Evolutionary conservation across 306 rosid species (phyloP).

Genomic region (Ormosia emarginata): DNA sequence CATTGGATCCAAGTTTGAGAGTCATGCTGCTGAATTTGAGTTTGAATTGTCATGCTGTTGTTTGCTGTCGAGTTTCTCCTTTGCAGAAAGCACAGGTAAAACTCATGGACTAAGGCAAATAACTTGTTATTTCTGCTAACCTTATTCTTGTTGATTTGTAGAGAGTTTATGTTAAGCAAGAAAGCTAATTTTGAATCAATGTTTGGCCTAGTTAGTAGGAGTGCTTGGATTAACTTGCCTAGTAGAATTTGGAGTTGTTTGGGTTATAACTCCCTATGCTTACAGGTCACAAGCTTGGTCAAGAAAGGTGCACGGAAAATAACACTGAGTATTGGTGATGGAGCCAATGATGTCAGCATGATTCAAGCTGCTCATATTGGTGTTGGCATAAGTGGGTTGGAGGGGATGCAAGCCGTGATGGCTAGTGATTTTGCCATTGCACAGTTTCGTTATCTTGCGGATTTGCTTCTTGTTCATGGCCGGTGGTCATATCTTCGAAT

Average conservation of each 20-base stretch:
- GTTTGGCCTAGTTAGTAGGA: not conserved
- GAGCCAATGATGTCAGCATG: slow-evolving; percentile 99
- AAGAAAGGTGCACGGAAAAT: slow-evolving; percentile 87
- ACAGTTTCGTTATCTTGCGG: slow-evolving; percentile 87
- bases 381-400: slow-evolving; percentile 93
- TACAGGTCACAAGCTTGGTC: slow-evolving; percentile 90
- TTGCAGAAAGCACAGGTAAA: slow-evolving; percentile 96
- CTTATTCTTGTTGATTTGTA: not conserved
- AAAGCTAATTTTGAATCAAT: slow-evolving; percentile 9
- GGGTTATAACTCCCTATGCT: slow-evolving; percentile 10
- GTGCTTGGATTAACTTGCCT: not conserved
- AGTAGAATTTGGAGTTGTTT: not conserved
- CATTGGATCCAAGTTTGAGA: slow-evolving; percentile 84
- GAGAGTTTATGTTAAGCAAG: slow-evolving; percentile 1
- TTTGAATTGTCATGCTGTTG: slow-evolving; percentile 88
- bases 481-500: slow-evolving; percentile 96
- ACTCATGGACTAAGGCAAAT: not conserved
- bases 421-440: slow-evolving; percentile 99
- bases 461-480: slow-evolving; percentile 97
- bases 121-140: not conserved
- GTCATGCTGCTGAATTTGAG: slow-evolving; percentile 81
- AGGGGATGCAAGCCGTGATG: slow-evolving; percentile 99
- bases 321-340: slow-evolving; percentile 96
- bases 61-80: slow-evolving; percentile 99
- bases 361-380: slow-evolving; percentile 99